Percentiles rank a stretch among this genome's conserved stretches.
These are phyloP conservation scores for Exophiala oligosperma DNA, from an alignment of 2,329 filamentous ascomycete genomes.

Conservation along the genomic window DNA sequence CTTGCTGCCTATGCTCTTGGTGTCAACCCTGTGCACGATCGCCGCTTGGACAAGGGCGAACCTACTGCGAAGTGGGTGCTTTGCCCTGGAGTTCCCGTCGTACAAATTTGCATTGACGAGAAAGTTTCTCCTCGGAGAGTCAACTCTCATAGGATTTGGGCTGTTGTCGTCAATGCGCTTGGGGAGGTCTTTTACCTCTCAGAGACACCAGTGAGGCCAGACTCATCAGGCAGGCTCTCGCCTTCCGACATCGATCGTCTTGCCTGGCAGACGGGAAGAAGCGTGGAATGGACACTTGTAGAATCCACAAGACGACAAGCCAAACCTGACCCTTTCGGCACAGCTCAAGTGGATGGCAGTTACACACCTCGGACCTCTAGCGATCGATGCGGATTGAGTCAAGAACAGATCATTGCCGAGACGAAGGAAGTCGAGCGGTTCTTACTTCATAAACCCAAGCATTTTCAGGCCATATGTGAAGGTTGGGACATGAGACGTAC, in stretches of 20 bases:
- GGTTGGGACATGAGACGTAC: constrained; percentile 91
- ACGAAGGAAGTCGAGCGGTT: constrained; percentile 80
- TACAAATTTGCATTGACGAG: constrained; percentile 81
- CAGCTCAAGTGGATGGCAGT: constrained; percentile 66
- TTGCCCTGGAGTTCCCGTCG: constrained; percentile 88
- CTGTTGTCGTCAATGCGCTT: constrained; percentile 88
- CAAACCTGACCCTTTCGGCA: constrained; percentile 70
- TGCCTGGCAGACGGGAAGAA: constrained; percentile 79
- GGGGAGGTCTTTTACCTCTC: constrained; percentile 87
- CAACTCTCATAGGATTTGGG: constrained; percentile 74
- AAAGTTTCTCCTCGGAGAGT: constrained; percentile 72
- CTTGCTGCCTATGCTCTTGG: constrained; percentile 80
- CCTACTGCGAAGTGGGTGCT: constrained; percentile 87
- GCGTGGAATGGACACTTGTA: constrained; percentile 76
- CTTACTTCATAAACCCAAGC: constrained; percentile 67
- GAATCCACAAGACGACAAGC: constrained; percentile 74
- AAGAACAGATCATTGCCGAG: constrained; percentile 71
- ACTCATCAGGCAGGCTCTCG: constrained; percentile 47
- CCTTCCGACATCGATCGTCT: constrained; percentile 59
- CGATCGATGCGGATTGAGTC: constrained; percentile 68
- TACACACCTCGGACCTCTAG: constrained; percentile 81
- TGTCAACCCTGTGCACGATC: constrained; percentile 57
- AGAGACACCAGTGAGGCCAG: constrained; percentile 62
- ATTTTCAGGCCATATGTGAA: constrained; percentile 75
- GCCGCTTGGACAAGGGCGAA: constrained; percentile 69